Base-by-base conservation (phyloP, 331 rosid genomes). In the Saraca asoca region DNA sequence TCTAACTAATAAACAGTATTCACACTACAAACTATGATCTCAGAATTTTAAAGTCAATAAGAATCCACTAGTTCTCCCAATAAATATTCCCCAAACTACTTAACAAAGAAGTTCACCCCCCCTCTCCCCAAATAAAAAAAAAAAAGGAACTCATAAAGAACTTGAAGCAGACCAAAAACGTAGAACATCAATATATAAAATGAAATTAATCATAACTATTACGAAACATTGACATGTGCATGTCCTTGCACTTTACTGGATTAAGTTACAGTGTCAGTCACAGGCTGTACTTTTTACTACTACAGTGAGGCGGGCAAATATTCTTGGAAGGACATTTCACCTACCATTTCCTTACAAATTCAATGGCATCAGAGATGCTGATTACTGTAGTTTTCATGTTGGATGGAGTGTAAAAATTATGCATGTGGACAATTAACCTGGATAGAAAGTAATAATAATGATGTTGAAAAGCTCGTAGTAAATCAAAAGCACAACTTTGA, bases 11-110 rank as follows among this genome's bases (percentile, higher is more conserved):
- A 38, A n/a, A 49, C 1, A 69, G 35, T 17, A 2, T 37, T 69
- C 49, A 37, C 65, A 64, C 42, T 49, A 2, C 39, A 33, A 45
- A n/a, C 33, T 58, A 31, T 46, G 14, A 45, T 72, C 20, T 45
- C n/a, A 9, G 14, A 43, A 64, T 18, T 24, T 24, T 24, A 24
- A 24, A 24, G 31, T 24, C 31, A 24, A 24, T 24, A 24, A 24
- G 31, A 24, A 24, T 24, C 31, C 31, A 24, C 31, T 24, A 24
- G 31, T 24, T 24, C 31, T 24, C 31, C 31, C 31, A 24, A 24
- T 3, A 24, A 24, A 24, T 24, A 24, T 24, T 24, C 31, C 31
- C 31, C 31, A 24, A 3, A 24, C 31, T 24, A 24, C 31, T 1
- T 1, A 24, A 24, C 31, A 24, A 1, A 24, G 31, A 24, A 24